Evolutionary conservation across 202 grass and related monocot genomes (phyloP).

Genomic region (Saccharum hybrid): DNA sequence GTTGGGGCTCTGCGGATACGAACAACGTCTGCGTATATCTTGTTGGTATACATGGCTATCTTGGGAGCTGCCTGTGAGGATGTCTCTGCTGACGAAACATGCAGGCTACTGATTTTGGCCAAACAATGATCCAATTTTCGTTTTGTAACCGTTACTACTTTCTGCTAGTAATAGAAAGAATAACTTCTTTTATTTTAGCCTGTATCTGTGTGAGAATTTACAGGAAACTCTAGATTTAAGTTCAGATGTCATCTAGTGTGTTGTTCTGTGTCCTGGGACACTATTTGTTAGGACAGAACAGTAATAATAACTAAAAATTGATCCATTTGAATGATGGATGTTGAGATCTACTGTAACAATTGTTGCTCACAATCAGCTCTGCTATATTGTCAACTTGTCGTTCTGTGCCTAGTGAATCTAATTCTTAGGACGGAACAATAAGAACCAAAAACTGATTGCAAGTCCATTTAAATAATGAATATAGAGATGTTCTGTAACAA

Average conservation of each 20-base stretch:
- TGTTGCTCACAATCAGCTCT: not conserved
- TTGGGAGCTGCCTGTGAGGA: not conserved
- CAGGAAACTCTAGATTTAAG: conserved; percentile 19
- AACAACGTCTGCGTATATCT: not conserved
- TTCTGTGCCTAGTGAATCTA: no score
- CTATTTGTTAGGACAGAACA: not conserved
- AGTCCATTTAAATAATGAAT: not conserved
- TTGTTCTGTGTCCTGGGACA: not conserved
- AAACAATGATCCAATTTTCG: conserved; percentile 1
- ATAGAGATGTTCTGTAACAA: not conserved
- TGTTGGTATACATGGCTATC: not conserved
- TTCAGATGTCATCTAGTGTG: not conserved
- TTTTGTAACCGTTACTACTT: conserved; percentile 1
- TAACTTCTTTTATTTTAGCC: not conserved
- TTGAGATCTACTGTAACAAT: not conserved
- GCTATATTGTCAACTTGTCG: not conserved
- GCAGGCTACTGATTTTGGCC: conserved; percentile 22
- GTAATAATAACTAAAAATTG: not conserved
- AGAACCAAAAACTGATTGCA: not conserved
- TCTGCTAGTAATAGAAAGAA: not conserved
- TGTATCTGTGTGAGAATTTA: conserved; percentile 11
- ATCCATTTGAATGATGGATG: not conserved
- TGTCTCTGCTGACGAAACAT: not conserved
- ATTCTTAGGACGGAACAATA: not conserved
- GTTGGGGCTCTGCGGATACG: not conserved